Evolutionary conservation across 805 yeast genomes (phyloP).

Genomic region (Candida succiphila): DNA sequence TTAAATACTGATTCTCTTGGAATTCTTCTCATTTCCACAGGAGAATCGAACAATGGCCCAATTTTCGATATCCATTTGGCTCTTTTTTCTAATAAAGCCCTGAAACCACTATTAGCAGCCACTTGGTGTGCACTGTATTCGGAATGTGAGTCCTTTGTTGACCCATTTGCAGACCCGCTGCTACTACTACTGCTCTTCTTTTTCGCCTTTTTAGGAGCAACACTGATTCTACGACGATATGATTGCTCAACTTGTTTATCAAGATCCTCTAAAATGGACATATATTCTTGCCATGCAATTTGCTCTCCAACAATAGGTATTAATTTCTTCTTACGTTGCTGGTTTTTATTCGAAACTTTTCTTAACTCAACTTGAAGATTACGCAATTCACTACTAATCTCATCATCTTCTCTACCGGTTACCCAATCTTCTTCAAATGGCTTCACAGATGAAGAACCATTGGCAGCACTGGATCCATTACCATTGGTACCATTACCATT

Average conservation of each 20-base stretch:
- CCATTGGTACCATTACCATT: conserved; percentile 9
- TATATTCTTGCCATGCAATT: conserved; percentile 90
- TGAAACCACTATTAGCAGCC: conserved; percentile 69
- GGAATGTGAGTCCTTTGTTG: conserved; percentile 16
- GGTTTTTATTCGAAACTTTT: conserved; percentile 51
- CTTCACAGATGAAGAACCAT: conserved; percentile 8
- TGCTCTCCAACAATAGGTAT: conserved; percentile 76
- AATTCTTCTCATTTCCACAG: conserved; percentile 63
- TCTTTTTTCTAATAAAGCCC: conserved; percentile 77
- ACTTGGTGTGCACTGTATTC: conserved; percentile 44
- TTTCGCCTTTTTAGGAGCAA: conserved; percentile 52
- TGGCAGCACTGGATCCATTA: conserved; percentile 7
- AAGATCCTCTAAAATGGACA: conserved; percentile 81
- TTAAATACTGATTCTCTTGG: conserved; percentile 56
- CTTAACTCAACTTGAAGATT: conserved; percentile 58
- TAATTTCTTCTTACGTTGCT: conserved; percentile 53
- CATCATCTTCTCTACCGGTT: conserved; percentile 82
- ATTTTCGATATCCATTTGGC: conserved; percentile 81
- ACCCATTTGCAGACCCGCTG: conserved; percentile 9
- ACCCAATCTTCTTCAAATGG: conserved; percentile 60
- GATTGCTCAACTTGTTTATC: conserved; percentile 97
- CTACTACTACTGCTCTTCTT: conserved; percentile 32
- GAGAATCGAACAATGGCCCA: conserved; percentile 71
- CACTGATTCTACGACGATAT: conserved; percentile 72
- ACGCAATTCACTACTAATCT: conserved; percentile 78